Evolutionary conservation across 495 filamentous ascomycete species (phyloP).

Genomic region (Penicillium silybi): DNA sequence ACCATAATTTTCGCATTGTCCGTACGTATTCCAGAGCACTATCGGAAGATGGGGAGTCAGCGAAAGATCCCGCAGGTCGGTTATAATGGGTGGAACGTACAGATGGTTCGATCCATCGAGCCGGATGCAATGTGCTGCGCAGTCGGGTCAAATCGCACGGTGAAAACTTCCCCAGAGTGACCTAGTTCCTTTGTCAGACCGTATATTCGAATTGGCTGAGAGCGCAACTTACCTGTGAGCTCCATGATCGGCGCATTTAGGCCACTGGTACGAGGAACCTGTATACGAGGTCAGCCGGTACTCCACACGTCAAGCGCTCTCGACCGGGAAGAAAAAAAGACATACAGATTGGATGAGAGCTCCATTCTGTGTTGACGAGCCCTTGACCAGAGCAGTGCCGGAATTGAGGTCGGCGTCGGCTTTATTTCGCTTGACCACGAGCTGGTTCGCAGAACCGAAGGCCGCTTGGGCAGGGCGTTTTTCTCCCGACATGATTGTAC

Average conservation of each 20-base stretch:
- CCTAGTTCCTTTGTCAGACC: slow-evolving; percentile 35
- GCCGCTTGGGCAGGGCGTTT: slow-evolving; percentile 82
- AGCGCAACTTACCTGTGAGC: slow-evolving; percentile 60
- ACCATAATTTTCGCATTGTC: slow-evolving; percentile 91
- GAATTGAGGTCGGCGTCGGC: slow-evolving; percentile 61
- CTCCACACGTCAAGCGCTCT: neutral
- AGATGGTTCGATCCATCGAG: slow-evolving; percentile 88
- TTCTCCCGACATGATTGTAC: slow-evolving; percentile 69
- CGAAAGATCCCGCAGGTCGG: neutral
- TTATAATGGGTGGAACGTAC: slow-evolving; percentile 47
- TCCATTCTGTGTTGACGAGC: slow-evolving; percentile 58
- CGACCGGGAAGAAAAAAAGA: slow-evolving; percentile 2
- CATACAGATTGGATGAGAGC: slow-evolving; percentile 83
- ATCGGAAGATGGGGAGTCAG: neutral
- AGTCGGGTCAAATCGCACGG: slow-evolving; percentile 83
- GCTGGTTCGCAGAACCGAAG: slow-evolving; percentile 67
- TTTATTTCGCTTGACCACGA: slow-evolving; percentile 86
- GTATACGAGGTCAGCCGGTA: slow-evolving; percentile 15
- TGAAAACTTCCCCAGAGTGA: slow-evolving; percentile 79
- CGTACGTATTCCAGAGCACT: slow-evolving; percentile 94
- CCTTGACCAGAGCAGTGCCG: slow-evolving; percentile 60
- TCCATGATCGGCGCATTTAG: slow-evolving; percentile 95
- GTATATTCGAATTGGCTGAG: neutral
- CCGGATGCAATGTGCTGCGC: slow-evolving; percentile 90
- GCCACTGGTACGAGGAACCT: slow-evolving; percentile 80